Base-by-base conservation (phyloP, 305 asterid species). In the Withania somnifera region DNA sequence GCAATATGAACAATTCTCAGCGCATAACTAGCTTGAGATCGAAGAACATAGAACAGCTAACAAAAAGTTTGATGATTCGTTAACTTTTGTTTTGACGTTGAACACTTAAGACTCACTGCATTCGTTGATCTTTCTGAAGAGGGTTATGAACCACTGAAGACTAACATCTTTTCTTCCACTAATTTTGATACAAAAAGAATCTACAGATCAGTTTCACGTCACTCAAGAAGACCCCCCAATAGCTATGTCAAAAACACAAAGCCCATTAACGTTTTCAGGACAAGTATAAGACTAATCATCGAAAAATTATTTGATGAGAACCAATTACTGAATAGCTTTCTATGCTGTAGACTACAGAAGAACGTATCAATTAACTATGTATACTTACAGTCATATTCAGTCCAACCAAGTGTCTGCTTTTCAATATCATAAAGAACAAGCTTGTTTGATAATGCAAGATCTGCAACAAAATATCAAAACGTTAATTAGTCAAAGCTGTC, bases 351-450 rank as follows among this genome's bases (percentile, higher is more conserved):
- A 79, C 52, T 53, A 20, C 3, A 20, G 10, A 52, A 79, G 63
- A 56, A 71, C 9, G 22, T 34, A 58, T 66, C 42, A 52, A 80
- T 84, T 69, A 54, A 66, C 77, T 63, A 17, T 66, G 85, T 56
- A 26, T 75, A 88, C 91, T 85, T 40, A 85, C 88, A 87, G 83
- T 88, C 86, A 63, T 87, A 84, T 32, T 87, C 88, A 56, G 86
- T 77, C 91, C 90, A 87, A 57, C 91, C 91, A 84, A 88, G 82
- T 3, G 87, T 84, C 84, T 77, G 87, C 14, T 84, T 84, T 81
- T 88, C 91, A 13, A 87, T 82, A 85, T 88, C 87, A 78, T 88
- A 88, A 56, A 64, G 24, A 75, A 88, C 87, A 80, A 88, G 87
- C 87, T 87, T 88, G 84, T 87, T 81, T 17, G 87, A 19, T 24